These are phyloP conservation scores for Sugiyamaella floridensis DNA, from an alignment of 805 yeast genomes.

Conservation along the genomic window DNA sequence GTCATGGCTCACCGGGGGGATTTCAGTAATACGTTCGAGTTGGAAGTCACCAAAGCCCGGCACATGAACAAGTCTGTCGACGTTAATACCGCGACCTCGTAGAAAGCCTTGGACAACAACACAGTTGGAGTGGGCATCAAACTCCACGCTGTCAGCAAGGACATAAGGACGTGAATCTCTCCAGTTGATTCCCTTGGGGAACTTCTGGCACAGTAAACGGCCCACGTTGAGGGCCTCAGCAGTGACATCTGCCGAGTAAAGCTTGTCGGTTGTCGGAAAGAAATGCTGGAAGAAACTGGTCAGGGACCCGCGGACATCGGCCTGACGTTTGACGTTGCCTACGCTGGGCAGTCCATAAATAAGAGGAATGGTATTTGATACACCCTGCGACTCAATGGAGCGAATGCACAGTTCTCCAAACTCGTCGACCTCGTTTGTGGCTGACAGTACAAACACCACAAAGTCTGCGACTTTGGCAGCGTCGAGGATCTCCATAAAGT, in stretches of 20 bases:
- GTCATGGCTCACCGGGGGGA: slow-evolving; percentile 14
- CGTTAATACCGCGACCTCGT: slow-evolving; percentile 75
- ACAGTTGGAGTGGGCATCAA: slow-evolving; percentile 31
- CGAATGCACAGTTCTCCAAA: slow-evolving; percentile 87
- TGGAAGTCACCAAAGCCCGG: slow-evolving; percentile 90
- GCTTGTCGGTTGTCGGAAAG: slow-evolving; percentile 72
- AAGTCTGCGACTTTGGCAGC: slow-evolving; percentile 86
- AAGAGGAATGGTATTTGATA: slow-evolving; percentile 50
- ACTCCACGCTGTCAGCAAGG: slow-evolving; percentile 58
- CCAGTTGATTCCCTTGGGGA: slow-evolving; percentile 84
- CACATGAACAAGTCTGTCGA: slow-evolving; percentile 72
- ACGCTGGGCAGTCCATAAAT: slow-evolving; percentile 29
- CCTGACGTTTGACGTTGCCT: slow-evolving; percentile 63
- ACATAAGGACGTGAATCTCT: slow-evolving; percentile 88
- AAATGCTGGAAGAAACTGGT: slow-evolving; percentile 64
- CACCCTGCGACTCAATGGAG: slow-evolving; percentile 87
- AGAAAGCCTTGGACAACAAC: slow-evolving; percentile 73
- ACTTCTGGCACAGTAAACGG: slow-evolving; percentile 73
- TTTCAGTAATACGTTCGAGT: slow-evolving; percentile 53
- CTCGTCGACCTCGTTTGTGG: slow-evolving; percentile 72
- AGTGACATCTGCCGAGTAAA: slow-evolving; percentile 59
- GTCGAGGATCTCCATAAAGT: slow-evolving; percentile 67
- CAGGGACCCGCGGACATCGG: slow-evolving; percentile 58
- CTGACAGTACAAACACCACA: slow-evolving; percentile 84
- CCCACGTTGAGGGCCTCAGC: slow-evolving; percentile 69